Evolutionary conservation across 106 monocot species (phyloP).

Genomic region (Dendrobium catenatum): DNA sequence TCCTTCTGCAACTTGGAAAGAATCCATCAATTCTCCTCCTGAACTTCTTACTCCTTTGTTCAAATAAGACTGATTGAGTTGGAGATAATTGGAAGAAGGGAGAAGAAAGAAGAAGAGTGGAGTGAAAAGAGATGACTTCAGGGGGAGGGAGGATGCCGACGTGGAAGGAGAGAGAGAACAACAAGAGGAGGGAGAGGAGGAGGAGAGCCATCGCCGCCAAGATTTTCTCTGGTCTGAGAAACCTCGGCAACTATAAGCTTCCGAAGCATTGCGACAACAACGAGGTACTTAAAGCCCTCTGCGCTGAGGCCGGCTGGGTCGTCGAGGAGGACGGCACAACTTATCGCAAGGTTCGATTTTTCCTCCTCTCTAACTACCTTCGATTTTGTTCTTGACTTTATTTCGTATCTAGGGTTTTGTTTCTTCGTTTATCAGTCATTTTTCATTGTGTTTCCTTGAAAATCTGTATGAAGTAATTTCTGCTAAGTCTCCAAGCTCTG

Average conservation of each 20-base stretch:
- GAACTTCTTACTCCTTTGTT: background rate
- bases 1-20: background rate
- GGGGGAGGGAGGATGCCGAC: constrained; percentile 11
- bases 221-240: constrained; percentile 1
- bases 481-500: too few species aligned
- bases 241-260: constrained; percentile 4
- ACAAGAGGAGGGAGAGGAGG: constrained; percentile 11
- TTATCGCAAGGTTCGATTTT: constrained; percentile 3
- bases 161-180: constrained; percentile 10
- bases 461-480: background rate
- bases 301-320: constrained; percentile 6
- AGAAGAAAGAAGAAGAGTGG: background rate
- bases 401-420: background rate
- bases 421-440: background rate
- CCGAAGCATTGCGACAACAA: background rate
- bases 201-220: constrained; percentile 8
- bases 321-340: constrained; percentile 8
- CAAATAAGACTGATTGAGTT: background rate
- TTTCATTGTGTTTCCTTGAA: background rate
- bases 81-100: background rate
- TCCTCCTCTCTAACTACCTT: background rate
- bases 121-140: background rate
- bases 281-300: constrained; percentile 8
- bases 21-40: background rate
- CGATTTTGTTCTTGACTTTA: background rate